Base-by-base conservation (phyloP, 106 monocot species). In the Apostasia ramifera region DNA sequence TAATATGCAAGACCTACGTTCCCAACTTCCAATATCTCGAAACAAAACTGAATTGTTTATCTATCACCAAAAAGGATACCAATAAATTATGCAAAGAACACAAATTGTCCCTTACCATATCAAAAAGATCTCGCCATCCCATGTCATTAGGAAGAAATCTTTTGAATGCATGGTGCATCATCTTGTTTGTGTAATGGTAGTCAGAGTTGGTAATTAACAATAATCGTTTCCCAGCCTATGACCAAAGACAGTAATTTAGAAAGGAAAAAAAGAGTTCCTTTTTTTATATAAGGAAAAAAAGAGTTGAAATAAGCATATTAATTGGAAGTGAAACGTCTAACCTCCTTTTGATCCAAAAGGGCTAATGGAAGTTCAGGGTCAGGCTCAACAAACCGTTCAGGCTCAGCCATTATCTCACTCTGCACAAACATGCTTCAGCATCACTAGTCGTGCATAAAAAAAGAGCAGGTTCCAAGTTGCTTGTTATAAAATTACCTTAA, bases 281-380 rank as follows among this genome's bases (percentile, higher is more conserved):
- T 26, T 26, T 26, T 26, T 26, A 26, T 26, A 26, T 26, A 26
- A 71, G 51, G 41, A 62, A 6, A 63, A 71, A 56, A 46, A 8
- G 53, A 45, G 6, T 45, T 46, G 57, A 58, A 13, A 74, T 10
- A 48, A 57, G 8, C 47, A 10, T 11, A 37, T 40, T 66, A 5
- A 48, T 1, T 47, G 51, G 10, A 47, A 55, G 54, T 49, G 39
- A 56, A 48, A 71, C 60, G 7, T 26, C 60, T 26, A 66, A 88
- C 95, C 95, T 95, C 95, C 57, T 95, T 95, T 82, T 95, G 95
- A 84, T 95, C 95, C 61, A 95, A 80, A 71, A 95, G 91, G 67
- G 89, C 91, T 73, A 95, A 81, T 70, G 95, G 91, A 62, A 95
- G 81, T 75, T 95, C 89, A 47, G 91, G 84, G 73, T 95, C 95